phyloP scores from a whole-genome alignment of 2,329 filamentous ascomycete species.

The Aspergillus sclerotialis region DNA sequence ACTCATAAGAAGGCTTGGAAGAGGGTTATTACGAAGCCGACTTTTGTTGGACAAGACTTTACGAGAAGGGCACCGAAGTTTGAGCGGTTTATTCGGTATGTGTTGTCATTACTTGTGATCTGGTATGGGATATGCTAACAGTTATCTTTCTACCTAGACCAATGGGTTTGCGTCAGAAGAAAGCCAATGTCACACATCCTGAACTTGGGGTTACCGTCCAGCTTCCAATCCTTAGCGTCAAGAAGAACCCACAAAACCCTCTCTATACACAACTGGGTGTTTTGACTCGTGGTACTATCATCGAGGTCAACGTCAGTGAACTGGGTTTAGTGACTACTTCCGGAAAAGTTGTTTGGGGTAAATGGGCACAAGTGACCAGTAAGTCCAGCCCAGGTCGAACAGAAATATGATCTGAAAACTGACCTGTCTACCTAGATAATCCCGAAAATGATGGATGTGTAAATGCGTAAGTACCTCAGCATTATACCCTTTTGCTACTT shows the following conservation, averaged over 20 bases:
- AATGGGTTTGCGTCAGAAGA: slow-evolving; percentile 74
- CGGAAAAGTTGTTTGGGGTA: slow-evolving; percentile 90
- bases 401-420: too few species aligned
- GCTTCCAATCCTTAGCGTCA: slow-evolving; percentile 68
- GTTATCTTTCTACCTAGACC: slow-evolving; percentile 33
- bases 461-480: not conserved
- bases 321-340: slow-evolving; percentile 82
- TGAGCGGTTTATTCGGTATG: slow-evolving; percentile 57
- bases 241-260: slow-evolving; percentile 83
- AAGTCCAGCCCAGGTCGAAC: too few species aligned
- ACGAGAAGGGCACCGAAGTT: slow-evolving; percentile 78
- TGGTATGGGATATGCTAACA: slow-evolving; percentile 1
- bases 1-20: slow-evolving; percentile 71
- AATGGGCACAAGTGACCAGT: slow-evolving; percentile 61
- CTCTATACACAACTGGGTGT: slow-evolving; percentile 91
- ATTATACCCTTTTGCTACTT: not conserved
- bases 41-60: slow-evolving; percentile 87
- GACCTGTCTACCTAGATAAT: not conserved
- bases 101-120: not conserved
- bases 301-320: slow-evolving; percentile 91
- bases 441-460: not conserved
- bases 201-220: slow-evolving; percentile 83
- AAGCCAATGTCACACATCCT: slow-evolving; percentile 62
- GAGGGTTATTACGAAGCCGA: slow-evolving; percentile 66
- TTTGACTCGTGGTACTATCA: slow-evolving; percentile 72